A percentile compares a stretch with the other conserved stretches of the same genome.
These are phyloP conservation scores for Neurospora crassa DNA, from an alignment of 2,329 filamentous ascomycete genomes.

Conservation along the genomic window DNA sequence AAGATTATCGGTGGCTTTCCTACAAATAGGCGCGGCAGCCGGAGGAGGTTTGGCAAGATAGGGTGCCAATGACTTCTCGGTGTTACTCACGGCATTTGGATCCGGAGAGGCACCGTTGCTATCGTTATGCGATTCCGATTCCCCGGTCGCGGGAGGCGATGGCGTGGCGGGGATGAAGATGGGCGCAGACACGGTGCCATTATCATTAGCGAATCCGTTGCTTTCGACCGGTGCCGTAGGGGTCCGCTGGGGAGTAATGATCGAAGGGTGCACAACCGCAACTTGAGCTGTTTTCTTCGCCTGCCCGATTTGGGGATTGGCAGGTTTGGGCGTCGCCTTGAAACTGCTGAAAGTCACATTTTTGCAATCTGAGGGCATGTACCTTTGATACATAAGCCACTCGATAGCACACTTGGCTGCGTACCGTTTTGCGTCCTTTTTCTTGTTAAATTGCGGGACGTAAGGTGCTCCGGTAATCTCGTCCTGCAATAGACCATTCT, in stretches of 20 bases:
- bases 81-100: neutral
- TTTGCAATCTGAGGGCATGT: constrained; percentile 20
- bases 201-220: neutral
- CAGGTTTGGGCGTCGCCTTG: constrained; percentile 5
- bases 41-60: constrained; percentile 5
- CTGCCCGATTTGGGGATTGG: neutral
- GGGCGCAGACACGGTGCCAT: neutral
- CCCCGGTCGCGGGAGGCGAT: neutral
- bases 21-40: neutral
- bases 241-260: neutral
- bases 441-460: constrained; percentile 31
- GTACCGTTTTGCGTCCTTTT: constrained; percentile 46
- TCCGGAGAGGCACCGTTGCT: neutral
- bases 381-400: constrained; percentile 26
- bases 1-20: neutral
- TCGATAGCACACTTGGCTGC: constrained; percentile 39
- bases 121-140: neutral
- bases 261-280: neutral
- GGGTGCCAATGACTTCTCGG: neutral
- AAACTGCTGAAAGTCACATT: constrained; percentile 7
- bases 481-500: constrained; percentile 20
- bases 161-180: neutral
- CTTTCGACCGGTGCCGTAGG: neutral
- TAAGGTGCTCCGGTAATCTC: constrained; percentile 13
- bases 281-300: neutral